These are phyloP conservation scores for Populus ilicifolia DNA, from an alignment of 345 rosid species.

Conservation along the genomic window DNA sequence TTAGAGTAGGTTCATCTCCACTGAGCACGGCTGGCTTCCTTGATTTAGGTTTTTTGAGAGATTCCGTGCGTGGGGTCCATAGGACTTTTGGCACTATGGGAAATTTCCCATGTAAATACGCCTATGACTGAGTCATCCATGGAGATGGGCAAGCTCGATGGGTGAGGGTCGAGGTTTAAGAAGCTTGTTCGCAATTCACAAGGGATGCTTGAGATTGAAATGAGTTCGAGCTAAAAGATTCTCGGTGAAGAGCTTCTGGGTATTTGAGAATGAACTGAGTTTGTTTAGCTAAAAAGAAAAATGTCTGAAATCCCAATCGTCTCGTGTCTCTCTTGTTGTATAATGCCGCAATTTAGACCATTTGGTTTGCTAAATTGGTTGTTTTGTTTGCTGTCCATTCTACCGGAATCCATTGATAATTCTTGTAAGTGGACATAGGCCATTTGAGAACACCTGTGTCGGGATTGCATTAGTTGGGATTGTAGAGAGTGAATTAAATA, in stretches of 20 bases:
- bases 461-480: neutral
- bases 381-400: neutral
- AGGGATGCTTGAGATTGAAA: too few species aligned
- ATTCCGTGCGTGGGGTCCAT: neutral
- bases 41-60: neutral
- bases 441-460: too few species aligned
- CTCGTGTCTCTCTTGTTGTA: too few species aligned
- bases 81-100: neutral
- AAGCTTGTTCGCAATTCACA: neutral
- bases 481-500: neutral
- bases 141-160: neutral
- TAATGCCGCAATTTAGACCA: too few species aligned
- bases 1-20: neutral
- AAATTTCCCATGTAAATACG: neutral
- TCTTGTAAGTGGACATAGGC: neutral
- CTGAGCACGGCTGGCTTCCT: neutral
- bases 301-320: too few species aligned
- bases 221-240: too few species aligned
- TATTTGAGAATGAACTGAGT: too few species aligned
- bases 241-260: neutral
- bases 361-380: too few species aligned
- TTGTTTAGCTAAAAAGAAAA: neutral
- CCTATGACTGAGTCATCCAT: neutral
- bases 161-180: neutral
- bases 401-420: neutral